Evolutionary conservation across 2,329 filamentous ascomycete species (phyloP), one percentile per base, ranked within the genome.

Genomic region (Ophiocordyceps polyrhachis-furcata): DNA sequence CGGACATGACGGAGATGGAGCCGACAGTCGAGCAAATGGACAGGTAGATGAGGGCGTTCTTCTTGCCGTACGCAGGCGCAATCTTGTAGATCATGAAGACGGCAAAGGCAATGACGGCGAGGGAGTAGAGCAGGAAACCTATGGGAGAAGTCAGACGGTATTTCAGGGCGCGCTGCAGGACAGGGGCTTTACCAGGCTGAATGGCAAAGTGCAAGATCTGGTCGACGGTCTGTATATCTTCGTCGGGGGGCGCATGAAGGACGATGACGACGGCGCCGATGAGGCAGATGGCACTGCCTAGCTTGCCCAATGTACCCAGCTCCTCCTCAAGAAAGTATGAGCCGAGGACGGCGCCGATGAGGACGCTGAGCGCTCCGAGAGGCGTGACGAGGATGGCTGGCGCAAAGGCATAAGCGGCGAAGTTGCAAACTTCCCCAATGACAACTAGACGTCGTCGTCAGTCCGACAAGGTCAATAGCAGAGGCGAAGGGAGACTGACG

Each of bases 351-450:
- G 91, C 88, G 51, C 87, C 91, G 56, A 98, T 95, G 51, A 98
- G 70, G 47, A 98, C 93, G 58, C 85, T 91, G 49, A 98, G 72
- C 46, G 91, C 91, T 49, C 91, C 91, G 21, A 98, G 70, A 23
- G 91, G 91, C 5, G 91, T 98, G 38, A 98, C 91, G 44, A 98
- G 73, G 63, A 98, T 98, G n/a, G 91, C 93, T 38, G 91, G 91
- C 52, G 91, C 91, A 64, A 96, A 98, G 8, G 91, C 91, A 61
- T 98, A 98, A 49, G 91, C 91, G 43, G 88, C 88, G 60, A 98
- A 98, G 64, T 98, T 98, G 66, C 87, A 93, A 47, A 95, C 69
- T 66, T 98, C 91, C 58, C 91, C 91, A 41, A 93, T 66, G 48
- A 87, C 83, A 76, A 98, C 86, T 93, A 55, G 35, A 38, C 15